These are phyloP conservation scores for Botrytis cinerea DNA, from an alignment of 2,329 filamentous ascomycete species.

Conservation along the genomic window DNA sequence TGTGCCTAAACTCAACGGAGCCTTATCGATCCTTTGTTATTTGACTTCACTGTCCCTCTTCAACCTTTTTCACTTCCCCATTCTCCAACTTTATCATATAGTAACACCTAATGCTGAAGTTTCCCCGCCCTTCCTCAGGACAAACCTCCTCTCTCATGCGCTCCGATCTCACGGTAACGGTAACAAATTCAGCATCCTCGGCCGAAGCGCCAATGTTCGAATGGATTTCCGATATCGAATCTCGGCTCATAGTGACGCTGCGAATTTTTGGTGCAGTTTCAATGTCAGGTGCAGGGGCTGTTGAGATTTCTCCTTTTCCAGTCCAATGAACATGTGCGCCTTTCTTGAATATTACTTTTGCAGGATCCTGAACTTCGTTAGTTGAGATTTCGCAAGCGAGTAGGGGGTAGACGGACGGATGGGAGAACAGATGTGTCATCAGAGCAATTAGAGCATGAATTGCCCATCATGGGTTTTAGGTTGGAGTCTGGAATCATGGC, in stretches of 20 bases:
- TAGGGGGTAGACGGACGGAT: background rate
- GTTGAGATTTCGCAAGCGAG: background rate
- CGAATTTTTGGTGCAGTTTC: background rate
- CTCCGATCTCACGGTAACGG: background rate
- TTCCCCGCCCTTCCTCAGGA: background rate
- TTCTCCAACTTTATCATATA: background rate
- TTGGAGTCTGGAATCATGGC: background rate
- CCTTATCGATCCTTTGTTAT: background rate
- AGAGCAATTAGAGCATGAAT: background rate
- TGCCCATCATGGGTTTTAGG: background rate
- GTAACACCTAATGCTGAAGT: background rate
- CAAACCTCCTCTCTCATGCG: background rate
- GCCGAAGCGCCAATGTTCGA: too few species aligned
- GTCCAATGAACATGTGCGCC: background rate
- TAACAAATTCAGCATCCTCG: background rate
- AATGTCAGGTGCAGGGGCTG: background rate
- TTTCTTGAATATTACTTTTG: background rate
- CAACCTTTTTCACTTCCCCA: background rate
- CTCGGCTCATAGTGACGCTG: background rate
- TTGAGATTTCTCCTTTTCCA: background rate
- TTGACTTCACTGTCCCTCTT: background rate
- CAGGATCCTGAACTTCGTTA: background rate
- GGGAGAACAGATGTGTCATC: constrained; percentile 1
- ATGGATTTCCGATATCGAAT: background rate
- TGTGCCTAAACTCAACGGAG: background rate